Percentiles rank a stretch among this genome's conserved stretches.
Conservation (phyloP, 2,329 filamentous ascomycete genomes). For the Claviceps humidiphila region DNA sequence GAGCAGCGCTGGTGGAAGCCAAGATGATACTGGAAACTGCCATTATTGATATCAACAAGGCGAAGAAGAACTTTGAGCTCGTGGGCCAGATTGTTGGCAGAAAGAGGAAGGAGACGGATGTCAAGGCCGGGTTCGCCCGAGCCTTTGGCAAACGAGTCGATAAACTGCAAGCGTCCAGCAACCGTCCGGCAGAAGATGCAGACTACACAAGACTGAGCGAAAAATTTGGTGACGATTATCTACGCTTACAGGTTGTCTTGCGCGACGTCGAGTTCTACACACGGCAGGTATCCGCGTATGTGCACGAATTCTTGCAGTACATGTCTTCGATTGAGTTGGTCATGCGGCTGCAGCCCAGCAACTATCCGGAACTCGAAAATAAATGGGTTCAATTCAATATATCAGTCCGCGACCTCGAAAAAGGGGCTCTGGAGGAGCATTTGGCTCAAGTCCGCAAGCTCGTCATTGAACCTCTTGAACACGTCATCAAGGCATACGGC, state of each 20-base stretch:
- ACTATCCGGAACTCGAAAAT: constrained; percentile 74
- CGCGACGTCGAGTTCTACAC: constrained; percentile 91
- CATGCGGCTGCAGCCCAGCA: constrained; percentile 57
- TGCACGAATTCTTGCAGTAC: constrained; percentile 69
- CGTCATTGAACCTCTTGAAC: constrained; percentile 74
- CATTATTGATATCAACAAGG: constrained; percentile 80
- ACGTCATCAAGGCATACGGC: constrained; percentile 65
- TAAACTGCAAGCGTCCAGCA: constrained; percentile 56
- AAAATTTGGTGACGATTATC: constrained; percentile 82
- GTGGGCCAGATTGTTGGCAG: constrained; percentile 78
- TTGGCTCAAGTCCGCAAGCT: constrained; percentile 58
- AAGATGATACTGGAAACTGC: constrained; percentile 47
- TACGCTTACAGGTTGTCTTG: constrained; percentile 82
- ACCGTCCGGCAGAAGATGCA: constrained; percentile 58
- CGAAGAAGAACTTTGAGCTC: constrained; percentile 87
- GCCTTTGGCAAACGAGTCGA: constrained; percentile 83
- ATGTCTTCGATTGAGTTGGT: constrained; percentile 72
- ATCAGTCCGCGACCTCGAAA: constrained; percentile 74
- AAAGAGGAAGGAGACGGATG: constrained; percentile 80
- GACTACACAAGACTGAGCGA: constrained; percentile 72
- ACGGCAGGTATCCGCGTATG: constrained; percentile 64
- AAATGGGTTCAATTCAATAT: constrained; percentile 90
- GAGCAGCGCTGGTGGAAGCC: constrained; percentile 44
- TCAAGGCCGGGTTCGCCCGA: constrained; percentile 71
- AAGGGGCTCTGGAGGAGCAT: constrained; percentile 72